Evolutionary conservation across 2,329 filamentous ascomycete species (phyloP).

Genomic region (Cercospora citrullina): DNA sequence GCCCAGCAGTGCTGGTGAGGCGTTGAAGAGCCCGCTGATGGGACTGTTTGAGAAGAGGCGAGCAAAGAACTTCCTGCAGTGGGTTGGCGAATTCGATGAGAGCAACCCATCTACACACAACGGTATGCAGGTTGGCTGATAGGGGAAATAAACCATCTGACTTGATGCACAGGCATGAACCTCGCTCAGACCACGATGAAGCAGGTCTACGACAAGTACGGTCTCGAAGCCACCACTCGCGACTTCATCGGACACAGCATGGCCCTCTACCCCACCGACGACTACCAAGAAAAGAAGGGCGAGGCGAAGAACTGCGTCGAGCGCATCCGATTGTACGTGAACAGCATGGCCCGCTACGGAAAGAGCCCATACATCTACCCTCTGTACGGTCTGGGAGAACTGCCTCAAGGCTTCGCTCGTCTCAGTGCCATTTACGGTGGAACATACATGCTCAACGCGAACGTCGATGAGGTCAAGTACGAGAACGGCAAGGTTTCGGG

Average conservation of each 20-base stretch:
- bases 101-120: conserved; percentile 85
- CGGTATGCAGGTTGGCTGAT: conserved; percentile 54
- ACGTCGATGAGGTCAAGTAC: conserved; percentile 84
- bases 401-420: conserved; percentile 95
- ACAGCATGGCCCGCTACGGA: conserved; percentile 95
- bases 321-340: conserved; percentile 93
- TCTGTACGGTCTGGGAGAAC: conserved; percentile 92
- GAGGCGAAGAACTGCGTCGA: conserved; percentile 80
- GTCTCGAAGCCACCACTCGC: conserved; percentile 81
- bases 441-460: conserved; percentile 99
- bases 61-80: conserved; percentile 95
- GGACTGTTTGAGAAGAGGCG: conserved; percentile 96
- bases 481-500: conserved; percentile 77
- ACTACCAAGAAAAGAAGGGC: conserved; percentile 74
- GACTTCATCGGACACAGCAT: conserved; percentile 99
- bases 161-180: conserved; percentile 63
- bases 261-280: conserved; percentile 90
- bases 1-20: conserved; percentile 86
- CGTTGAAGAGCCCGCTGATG: conserved; percentile 90
- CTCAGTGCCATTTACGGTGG: conserved; percentile 97
- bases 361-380: conserved; percentile 99
- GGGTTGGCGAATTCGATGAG: conserved; percentile 82
- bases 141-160: conserved; percentile 19
- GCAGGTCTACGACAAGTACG: conserved; percentile 98
- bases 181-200: conserved; percentile 82